phyloP scores from a whole-genome alignment of 768 basidiomycete species.

The Trametes sanguinea region DNA sequence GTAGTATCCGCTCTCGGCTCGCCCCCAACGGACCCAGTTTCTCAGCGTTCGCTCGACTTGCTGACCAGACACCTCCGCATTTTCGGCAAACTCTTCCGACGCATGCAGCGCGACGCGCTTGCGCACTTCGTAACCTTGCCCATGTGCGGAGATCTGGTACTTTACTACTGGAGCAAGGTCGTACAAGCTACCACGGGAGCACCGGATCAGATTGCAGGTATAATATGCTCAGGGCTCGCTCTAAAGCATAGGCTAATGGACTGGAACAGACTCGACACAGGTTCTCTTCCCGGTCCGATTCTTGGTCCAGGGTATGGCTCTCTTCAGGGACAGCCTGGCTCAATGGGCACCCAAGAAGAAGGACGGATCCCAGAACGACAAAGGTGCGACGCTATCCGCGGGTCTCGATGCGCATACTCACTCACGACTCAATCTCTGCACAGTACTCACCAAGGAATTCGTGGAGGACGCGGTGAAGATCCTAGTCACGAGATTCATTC shows the following conservation, averaged over 20 bases:
- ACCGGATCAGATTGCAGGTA: slow-evolving; percentile 58
- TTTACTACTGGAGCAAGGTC: slow-evolving; percentile 83
- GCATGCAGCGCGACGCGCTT: slow-evolving; percentile 63
- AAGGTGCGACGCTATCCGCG: slow-evolving; percentile 33
- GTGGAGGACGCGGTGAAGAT: slow-evolving; percentile 73
- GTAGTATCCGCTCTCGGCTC: slow-evolving; percentile 48
- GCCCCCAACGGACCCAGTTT: slow-evolving; percentile 38
- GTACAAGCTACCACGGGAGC: slow-evolving; percentile 65
- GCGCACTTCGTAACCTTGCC: slow-evolving; percentile 65
- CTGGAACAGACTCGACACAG: slow-evolving; percentile 55
- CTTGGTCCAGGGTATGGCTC: slow-evolving; percentile 80
- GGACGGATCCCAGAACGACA: slow-evolving; percentile 59
- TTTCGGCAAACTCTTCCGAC: slow-evolving; percentile 81
- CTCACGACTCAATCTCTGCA: slow-evolving; percentile 11
- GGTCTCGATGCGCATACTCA: background rate
- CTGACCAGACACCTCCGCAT: slow-evolving; percentile 68
- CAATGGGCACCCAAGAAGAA: slow-evolving; percentile 73
- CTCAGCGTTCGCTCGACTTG: slow-evolving; percentile 50
- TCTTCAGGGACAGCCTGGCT: slow-evolving; percentile 81
- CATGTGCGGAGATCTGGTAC: slow-evolving; percentile 62
- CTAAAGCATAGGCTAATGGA: background rate
- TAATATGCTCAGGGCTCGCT: background rate
- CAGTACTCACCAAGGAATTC: slow-evolving; percentile 68
- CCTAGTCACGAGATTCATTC: slow-evolving; percentile 83
- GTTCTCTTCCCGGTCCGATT: slow-evolving; percentile 78